Base-by-base conservation (phyloP, 1,139 yeast species). In the Protomyces lactucae-debilis region DNA sequence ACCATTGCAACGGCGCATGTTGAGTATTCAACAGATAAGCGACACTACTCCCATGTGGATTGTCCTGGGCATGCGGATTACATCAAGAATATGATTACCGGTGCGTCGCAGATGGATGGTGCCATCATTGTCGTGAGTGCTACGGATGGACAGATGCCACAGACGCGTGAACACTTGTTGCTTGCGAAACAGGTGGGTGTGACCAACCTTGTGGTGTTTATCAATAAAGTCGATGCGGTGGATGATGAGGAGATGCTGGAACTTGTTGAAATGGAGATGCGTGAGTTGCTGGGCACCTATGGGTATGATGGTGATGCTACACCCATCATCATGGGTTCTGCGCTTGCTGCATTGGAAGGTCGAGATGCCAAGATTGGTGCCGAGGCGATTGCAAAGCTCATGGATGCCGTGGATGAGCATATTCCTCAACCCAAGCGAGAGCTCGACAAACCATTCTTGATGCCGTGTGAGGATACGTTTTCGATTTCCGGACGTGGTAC, bases 61-160 rank as follows among this genome's bases (percentile, higher is more conserved):
- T 88, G 95, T 82, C 98, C 98, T 67, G 99, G 99, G 73, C 99
- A 93, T 84, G 95, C 96, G 70, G 98, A 93, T 83, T 93, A 92
- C 79, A 93, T 93, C 79, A 93, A 93, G 83, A 92, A 92, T 79
- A 93, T 93, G 98, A 93, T 93, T 79, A 90, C 97, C 71, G 98
- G 98, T 86, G 98, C 98, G 73, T 97, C 98, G 73, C 97, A 93
- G 79, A 92, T 92, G 98, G 99, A 93, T 78, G 98, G 98, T 83
- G 99, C 98, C 72, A 92, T 93, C 74, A 92, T 93, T 81, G 99
- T 93, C 70, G 99, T 93, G 78, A 98, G 98, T 75, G 99, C 99
- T 70, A 83, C 96, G 67, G 99, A 93, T 76, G 99, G 99, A 75
- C 97, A 92, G 81, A 93, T 93, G 99, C 98, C 97, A 76, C 99